Conservation (phyloP, 257 asterid species). For the Primulina tabacum region DNA sequence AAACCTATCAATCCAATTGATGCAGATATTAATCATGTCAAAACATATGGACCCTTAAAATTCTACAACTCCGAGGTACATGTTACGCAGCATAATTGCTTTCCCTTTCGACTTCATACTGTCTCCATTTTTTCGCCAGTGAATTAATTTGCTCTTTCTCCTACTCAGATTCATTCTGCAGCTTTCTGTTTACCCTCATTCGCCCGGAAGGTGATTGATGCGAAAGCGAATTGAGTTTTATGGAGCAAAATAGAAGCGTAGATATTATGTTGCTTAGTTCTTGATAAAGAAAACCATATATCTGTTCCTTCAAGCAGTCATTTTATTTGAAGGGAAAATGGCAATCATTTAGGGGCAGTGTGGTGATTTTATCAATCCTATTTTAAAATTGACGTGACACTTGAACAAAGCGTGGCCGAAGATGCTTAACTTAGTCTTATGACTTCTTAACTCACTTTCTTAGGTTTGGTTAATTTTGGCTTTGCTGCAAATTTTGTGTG, state of each 20-base stretch:
- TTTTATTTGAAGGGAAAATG: background rate
- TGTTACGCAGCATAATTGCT: background rate
- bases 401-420: background rate
- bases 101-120: background rate
- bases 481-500: background rate
- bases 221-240: conserved; percentile 40
- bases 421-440: background rate
- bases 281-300: background rate
- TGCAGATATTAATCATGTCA: conserved; percentile 19
- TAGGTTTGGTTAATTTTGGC: background rate
- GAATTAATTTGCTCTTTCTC: conserved; percentile 9
- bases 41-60: conserved; percentile 27
- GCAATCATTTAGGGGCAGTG: background rate
- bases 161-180: conserved; percentile 73
- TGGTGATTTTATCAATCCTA: background rate
- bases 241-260: conserved; percentile 7
- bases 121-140: background rate
- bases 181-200: conserved; percentile 95
- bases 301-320: background rate
- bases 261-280: background rate
- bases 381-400: background rate
- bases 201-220: conserved; percentile 76
- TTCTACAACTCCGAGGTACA: conserved; percentile 35
- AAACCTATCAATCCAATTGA: conserved; percentile 35
- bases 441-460: background rate